Base-by-base conservation (phyloP, 345 rosid genomes). In the Sapria himalayana region DNA sequence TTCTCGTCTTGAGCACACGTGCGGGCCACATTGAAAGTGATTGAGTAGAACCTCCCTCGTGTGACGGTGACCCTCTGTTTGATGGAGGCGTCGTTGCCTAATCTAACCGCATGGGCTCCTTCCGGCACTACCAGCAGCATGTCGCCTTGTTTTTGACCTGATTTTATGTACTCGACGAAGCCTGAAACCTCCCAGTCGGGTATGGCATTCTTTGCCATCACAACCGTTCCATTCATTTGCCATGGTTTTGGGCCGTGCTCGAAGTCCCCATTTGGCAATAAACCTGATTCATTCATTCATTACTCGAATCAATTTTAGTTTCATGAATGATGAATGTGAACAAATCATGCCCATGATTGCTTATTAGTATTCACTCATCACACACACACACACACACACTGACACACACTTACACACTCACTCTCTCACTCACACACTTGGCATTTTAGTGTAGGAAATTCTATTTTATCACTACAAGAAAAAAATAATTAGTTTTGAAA, bases 1-100 rank as follows among this genome's bases (percentile, higher is more conserved):
- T 52, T 62, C 71, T 86, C 85, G 29, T 78, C 85, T 45, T 86
- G 94, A 3, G 80, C 81, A 40, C 97, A 86, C 0, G 97, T 81
- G 0, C 91, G 58, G 33, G 93, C 78, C 0, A 78, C 85, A 12
- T 70, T 72, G 55, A 82, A 74, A 3, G 98, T 74, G 12, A 82
- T 19, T 0, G 93, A 64, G 52, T 82, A 82, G 37, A 43, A 59
- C 45, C 12, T 56, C 39, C 66, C 78, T 9, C 61, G 46, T 3
- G n/a, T 24, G 15, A 76, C 68, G 16, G 55, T 62, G 11, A 78
- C 36, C 46, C 52, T 70, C 46, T 86, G 89, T 39, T 78, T 75
- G 25, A 86, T 64, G 0, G 66, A 61, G 19, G 92, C 94, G 12
- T 76, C 79, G 33, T 86, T 76, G 36, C 97, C 97, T 29, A 86